Percentiles rank a stretch among this genome's conserved stretches.
phyloP scores from a whole-genome alignment of 148 eudicot species.

The Gaultheria prostrata region DNA sequence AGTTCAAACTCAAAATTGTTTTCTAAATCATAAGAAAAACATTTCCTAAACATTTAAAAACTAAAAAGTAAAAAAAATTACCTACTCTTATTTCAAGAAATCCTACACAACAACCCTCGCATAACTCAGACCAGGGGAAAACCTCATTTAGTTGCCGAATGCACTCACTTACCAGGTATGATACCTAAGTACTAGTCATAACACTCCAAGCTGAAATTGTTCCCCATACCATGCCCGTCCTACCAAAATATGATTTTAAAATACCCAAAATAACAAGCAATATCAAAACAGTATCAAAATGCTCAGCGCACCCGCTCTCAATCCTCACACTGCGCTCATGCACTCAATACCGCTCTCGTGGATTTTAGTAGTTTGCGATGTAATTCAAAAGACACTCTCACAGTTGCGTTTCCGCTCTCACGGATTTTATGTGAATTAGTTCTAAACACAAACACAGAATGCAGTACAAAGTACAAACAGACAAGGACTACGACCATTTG shows the following conservation, averaged over 20 bases:
- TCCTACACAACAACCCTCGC: background rate
- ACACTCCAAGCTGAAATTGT: background rate
- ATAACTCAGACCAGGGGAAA: background rate
- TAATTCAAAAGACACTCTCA: no score
- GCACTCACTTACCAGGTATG: background rate
- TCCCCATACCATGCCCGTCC: background rate
- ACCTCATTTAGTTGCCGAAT: background rate
- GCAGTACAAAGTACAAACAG: background rate
- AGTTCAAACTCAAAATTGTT: background rate
- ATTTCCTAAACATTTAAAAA: background rate
- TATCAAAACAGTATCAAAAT: no score
- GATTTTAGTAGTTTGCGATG: no score
- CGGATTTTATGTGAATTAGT: background rate
- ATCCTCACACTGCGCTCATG: no score
- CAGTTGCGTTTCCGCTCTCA: no score
- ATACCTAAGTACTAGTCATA: background rate
- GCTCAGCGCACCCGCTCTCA: no score
- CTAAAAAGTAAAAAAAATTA: background rate
- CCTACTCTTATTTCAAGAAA: background rate
- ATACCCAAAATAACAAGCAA: no score
- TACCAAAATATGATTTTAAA: no score
- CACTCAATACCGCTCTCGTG: no score
- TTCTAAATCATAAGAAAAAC: background rate
- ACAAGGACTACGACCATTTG: background rate
- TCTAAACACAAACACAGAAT: background rate